These are phyloP conservation scores for Globisporangium spinosum DNA, from an alignment of 352 stramenopile species.

Conservation along the genomic window DNA sequence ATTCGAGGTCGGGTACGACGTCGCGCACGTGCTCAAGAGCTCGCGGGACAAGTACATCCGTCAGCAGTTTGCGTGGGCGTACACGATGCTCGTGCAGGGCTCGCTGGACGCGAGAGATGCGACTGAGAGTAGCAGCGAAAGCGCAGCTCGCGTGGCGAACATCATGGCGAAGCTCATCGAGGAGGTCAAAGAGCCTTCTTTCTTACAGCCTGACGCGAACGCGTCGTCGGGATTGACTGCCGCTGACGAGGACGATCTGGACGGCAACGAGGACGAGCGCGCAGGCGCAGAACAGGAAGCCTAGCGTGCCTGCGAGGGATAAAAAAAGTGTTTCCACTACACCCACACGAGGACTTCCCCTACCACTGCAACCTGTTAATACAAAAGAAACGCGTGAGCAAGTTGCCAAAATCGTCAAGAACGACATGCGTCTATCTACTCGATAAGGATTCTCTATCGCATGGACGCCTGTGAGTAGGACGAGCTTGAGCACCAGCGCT, in stretches of 20 bases:
- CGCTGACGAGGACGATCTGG: neutral
- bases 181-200: conserved; percentile 13
- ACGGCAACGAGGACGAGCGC: neutral
- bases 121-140: neutral
- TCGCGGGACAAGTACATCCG: conserved; percentile 83
- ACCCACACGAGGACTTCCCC: no score
- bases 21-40: conserved; percentile 95
- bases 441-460: no score
- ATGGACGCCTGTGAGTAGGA: no score
- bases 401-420: no score
- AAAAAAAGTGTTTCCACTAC: neutral
- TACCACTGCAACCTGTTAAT: neutral
- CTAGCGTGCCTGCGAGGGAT: neutral
- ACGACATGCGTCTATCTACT: no score
- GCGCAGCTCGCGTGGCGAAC: neutral
- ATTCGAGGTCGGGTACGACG: conserved; percentile 97
- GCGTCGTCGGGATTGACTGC: neutral
- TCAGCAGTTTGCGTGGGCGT: conserved; percentile 75
- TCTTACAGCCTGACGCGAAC: conserved; percentile 13
- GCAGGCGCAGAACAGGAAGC: neutral
- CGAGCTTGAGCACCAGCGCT: no score
- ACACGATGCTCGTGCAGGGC: conserved; percentile 54
- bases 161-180: conserved; percentile 15
- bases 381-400: no score
- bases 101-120: conserved; percentile 9